phyloP scores from a whole-genome alignment of 2,329 filamentous ascomycete species.

The Aspergillus alliaceus region DNA sequence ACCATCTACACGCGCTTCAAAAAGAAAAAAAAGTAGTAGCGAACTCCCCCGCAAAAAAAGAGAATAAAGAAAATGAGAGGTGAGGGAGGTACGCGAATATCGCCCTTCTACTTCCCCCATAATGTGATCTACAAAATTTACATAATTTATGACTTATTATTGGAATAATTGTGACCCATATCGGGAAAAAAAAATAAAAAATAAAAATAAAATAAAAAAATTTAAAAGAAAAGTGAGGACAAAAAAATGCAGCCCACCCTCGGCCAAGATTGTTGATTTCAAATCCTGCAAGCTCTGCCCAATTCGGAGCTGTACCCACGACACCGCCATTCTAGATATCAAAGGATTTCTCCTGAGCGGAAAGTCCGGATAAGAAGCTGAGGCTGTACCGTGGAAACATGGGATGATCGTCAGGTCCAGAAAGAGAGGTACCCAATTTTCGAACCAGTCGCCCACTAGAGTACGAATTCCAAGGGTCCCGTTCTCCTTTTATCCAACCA shows the following conservation, averaged over 20 bases:
- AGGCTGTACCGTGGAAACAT: background rate
- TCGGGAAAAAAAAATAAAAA: background rate
- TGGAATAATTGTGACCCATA: background rate
- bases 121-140: background rate
- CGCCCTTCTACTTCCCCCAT: background rate
- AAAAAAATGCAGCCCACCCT: too few relatives aligned
- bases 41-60: background rate
- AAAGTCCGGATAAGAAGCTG: background rate
- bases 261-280: too few relatives aligned
- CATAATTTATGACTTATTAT: background rate
- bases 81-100: background rate
- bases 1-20: background rate
- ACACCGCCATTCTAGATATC: too few relatives aligned
- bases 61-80: background rate
- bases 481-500: too few relatives aligned
- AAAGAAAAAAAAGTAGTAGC: too few relatives aligned
- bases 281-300: background rate
- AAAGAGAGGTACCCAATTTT: background rate
- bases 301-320: background rate
- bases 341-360: background rate
- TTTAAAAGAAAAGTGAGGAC: too few relatives aligned
- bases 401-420: background rate
- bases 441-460: background rate
- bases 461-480: too few relatives aligned
- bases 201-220: background rate